Conservation (phyloP, 2,329 filamentous ascomycete species). For the Neofusicoccum laricinum region DNA sequence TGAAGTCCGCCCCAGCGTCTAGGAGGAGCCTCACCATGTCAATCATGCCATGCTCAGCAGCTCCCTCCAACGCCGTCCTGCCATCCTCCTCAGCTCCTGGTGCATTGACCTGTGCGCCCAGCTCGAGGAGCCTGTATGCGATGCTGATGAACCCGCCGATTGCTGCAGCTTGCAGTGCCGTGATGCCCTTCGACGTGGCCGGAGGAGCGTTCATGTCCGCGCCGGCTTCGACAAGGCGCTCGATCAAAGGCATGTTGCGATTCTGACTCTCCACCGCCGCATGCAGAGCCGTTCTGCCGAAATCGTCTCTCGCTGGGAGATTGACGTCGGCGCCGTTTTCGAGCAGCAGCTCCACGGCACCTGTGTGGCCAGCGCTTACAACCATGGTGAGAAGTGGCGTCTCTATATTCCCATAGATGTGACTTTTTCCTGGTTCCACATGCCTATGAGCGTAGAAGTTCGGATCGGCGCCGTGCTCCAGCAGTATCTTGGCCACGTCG, state of each 20-base stretch:
- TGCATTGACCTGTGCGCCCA: conserved; percentile 24
- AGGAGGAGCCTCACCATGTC: conserved; percentile 30
- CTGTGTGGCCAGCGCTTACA: no score
- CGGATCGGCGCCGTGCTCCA: not conserved
- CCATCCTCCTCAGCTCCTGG: conserved; percentile 20
- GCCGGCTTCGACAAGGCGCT: conserved; percentile 18
- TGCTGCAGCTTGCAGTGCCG: conserved; percentile 27
- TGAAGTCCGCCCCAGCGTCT: conserved; percentile 20
- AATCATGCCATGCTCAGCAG: conserved; percentile 29
- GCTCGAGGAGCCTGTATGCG: conserved; percentile 21
- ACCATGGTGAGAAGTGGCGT: not conserved
- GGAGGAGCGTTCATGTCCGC: conserved; percentile 17
- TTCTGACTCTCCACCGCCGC: not conserved
- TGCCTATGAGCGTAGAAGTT: not conserved
- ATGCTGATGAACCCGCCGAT: conserved; percentile 25
- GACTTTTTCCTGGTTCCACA: not conserved
- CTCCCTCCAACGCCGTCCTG: conserved; percentile 27
- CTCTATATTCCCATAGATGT: not conserved
- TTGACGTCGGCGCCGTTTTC: not conserved
- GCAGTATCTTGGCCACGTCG: not conserved
- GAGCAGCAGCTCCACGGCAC: not conserved
- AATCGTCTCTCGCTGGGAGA: not conserved
- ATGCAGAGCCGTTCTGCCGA: not conserved
- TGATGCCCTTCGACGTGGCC: conserved; percentile 19
- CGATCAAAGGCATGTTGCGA: not conserved